Evolutionary conservation across 208 protist genomes (phyloP), one percentile per base, ranked within the genome.

Genomic region (Crithidia expoeki): DNA sequence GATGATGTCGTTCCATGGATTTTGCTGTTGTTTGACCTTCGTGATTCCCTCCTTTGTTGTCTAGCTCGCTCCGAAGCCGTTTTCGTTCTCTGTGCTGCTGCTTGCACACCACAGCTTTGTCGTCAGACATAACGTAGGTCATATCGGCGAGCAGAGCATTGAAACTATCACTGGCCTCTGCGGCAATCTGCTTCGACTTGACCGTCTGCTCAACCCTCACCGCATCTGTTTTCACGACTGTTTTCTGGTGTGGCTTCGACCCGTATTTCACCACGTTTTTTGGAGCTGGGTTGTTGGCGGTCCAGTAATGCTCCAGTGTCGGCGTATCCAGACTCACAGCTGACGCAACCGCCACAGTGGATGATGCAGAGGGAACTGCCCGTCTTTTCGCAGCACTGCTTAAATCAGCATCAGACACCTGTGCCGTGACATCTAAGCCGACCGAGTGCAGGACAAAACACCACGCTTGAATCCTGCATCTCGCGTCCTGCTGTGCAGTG

Each of bases 361-460:
- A 21, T 21, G 4, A n/a, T n/a, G n/a, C n/a, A n/a, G n/a, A n/a
- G n/a, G n/a, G n/a, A n/a, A n/a, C n/a, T n/a, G n/a, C n/a, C n/a
- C n/a, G n/a, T n/a, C n/a, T n/a, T n/a, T n/a, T n/a, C 3, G 14
- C 47, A 33, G 27, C 44, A 7, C n/a, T 25, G 5, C 21, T 16
- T 0, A 30, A 6, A 1, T 38, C 17, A 27, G 10, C 38, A 9
- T 21, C 61, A 21, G 42, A 33, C 12, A 55, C 32, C 46, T 33
- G 49, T 0, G 51, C 65, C 14, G 42, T 34, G 1, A 66, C 59
- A 33, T 80, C 74, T 16, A 74, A 23, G 10, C 74, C 74, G 2
- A 80, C 74, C 7, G 71, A 42, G 49, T 65, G 52, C 27, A 69
- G 62, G 10, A 70, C 62, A 36, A 65, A 49, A 21, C 71, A 76